phyloP scores from a whole-genome alignment of 2,329 filamentous ascomycete genomes.

The Byssothecium circinans region DNA sequence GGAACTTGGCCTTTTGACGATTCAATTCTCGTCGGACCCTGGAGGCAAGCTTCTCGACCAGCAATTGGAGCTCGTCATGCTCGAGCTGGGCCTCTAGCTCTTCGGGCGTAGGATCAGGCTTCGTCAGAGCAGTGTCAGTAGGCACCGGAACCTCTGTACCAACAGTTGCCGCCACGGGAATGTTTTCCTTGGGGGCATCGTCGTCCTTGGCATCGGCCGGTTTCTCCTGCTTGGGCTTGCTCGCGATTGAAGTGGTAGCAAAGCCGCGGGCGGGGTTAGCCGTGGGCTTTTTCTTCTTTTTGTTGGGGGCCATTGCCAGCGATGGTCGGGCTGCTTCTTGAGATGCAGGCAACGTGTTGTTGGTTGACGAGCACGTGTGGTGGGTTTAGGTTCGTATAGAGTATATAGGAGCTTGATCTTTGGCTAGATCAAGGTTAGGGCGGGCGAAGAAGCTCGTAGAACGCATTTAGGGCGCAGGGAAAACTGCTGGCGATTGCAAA shows the following conservation, averaged over 20 bases:
- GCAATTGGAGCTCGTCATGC: slow-evolving; percentile 81
- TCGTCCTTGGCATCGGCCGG: slow-evolving; percentile 21
- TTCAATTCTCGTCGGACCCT: slow-evolving; percentile 79
- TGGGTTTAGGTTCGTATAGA: slow-evolving; percentile 32
- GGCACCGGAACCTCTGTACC: slow-evolving; percentile 23
- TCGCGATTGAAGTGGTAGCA: slow-evolving; percentile 89
- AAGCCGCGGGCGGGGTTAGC: slow-evolving; percentile 90
- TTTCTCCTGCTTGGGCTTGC: slow-evolving; percentile 64
- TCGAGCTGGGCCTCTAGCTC: slow-evolving; percentile 89
- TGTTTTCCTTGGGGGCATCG: slow-evolving; percentile 7
- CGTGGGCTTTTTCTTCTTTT: slow-evolving; percentile 90
- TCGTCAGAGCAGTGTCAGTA: background rate
- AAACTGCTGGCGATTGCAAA: slow-evolving; percentile 6
- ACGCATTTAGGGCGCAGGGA: slow-evolving; percentile 37
- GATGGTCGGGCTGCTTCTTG: slow-evolving; percentile 17
- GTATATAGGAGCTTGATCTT: slow-evolving; percentile 41
- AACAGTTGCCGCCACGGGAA: slow-evolving; percentile 4
- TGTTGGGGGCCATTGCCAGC: slow-evolving; percentile 63
- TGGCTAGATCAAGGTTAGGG: slow-evolving; percentile 38
- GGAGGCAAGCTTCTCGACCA: slow-evolving; percentile 80
- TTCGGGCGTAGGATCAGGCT: slow-evolving; percentile 68
- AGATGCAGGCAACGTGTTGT: background rate
- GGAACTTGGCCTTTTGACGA: slow-evolving; percentile 74
- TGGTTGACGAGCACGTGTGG: slow-evolving; percentile 18
- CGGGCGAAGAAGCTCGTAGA: slow-evolving; percentile 22